Base-by-base conservation (phyloP, 1,139 yeast genomes). In the Kodamaea suecica region DNA sequence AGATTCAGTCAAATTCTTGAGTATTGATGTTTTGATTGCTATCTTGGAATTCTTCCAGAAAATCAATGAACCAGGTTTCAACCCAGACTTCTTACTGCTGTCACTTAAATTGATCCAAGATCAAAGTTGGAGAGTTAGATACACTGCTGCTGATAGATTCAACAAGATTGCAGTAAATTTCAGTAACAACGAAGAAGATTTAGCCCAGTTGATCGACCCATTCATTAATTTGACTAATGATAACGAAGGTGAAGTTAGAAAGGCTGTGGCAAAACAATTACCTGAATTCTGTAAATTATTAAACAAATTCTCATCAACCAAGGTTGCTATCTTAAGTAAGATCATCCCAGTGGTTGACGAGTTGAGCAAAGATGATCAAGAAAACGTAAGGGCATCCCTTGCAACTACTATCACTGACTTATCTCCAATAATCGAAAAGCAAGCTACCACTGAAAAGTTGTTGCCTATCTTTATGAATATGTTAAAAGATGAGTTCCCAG, bases 121-220 rank as follows among this genome's bases (percentile, higher is more conserved):
- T 63, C 90, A 87, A 61, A 84, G 95, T 52, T 94, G 99, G 99
- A 82, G 98, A 60, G 97, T 94, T 38, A 78, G 98, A 53, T 94
- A 92, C 63, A 88, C 95, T 78, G 95, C 95, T 17, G 97, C 97
- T 17, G 97, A 90, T 57, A 76, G 88, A 52, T 90, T 87, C 55
- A 85, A 81, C 49, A 70, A 73, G 45, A 75, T 94, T 42, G 87
- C 95, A 3, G 55, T 65, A 17, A 80, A 80, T 47, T 82, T 90
- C 53, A 71, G 73, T 48, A 61, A 66, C 38, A 70, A 70, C 33
- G 77, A 71, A 40, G 63, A 69, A 32, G 79, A 79, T 38, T 59
- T 70, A 42, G 63, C 66, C 42, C 73, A 67, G 60, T 76, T 81
- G 51, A 83, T 76, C 45, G 83, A 77, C 51, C 84, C 80, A 30